phyloP scores from a whole-genome alignment of 2,329 filamentous ascomycete species.

The Penicillium sp. region DNA sequence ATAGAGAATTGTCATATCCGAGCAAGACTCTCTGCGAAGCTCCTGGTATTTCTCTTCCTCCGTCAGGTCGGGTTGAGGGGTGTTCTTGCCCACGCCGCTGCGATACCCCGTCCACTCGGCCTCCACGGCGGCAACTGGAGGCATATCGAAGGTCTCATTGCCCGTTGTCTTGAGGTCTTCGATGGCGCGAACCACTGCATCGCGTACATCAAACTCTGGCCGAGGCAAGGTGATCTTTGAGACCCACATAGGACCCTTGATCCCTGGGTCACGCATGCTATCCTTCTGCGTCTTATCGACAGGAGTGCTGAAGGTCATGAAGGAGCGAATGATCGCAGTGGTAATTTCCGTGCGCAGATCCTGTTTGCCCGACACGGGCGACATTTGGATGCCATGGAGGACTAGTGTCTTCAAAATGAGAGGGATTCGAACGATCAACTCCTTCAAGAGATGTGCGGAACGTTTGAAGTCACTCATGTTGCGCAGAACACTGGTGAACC shows the following conservation, averaged over 20 bases:
- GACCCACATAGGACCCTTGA: slow-evolving; percentile 79
- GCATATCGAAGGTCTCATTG: slow-evolving; percentile 34
- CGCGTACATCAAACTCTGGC: slow-evolving; percentile 45
- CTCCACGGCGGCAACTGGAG: slow-evolving; percentile 33
- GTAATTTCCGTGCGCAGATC: slow-evolving; percentile 70
- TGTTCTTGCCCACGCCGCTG: slow-evolving; percentile 32
- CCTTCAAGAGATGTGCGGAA: slow-evolving; percentile 29
- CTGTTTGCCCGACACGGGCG: slow-evolving; percentile 67
- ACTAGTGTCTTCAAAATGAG: slow-evolving; percentile 39
- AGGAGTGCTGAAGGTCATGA: slow-evolving; percentile 48
- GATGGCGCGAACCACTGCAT: slow-evolving; percentile 36
- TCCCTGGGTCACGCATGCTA: slow-evolving; percentile 56
- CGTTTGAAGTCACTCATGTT: slow-evolving; percentile 23
- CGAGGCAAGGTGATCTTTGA: slow-evolving; percentile 60
- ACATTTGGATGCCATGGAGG: slow-evolving; percentile 53
- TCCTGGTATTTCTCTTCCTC: slow-evolving; percentile 40
- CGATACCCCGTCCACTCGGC: slow-evolving; percentile 44
- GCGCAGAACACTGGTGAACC: neutral
- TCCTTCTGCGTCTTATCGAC: slow-evolving; percentile 59
- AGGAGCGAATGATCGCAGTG: slow-evolving; percentile 63
- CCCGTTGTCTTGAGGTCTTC: slow-evolving; percentile 34
- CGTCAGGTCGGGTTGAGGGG: slow-evolving; percentile 35
- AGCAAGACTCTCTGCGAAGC: slow-evolving; percentile 35
- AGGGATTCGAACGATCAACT: slow-evolving; percentile 36
- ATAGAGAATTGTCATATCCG: slow-evolving; percentile 41